Evolutionary conservation across 2,329 filamentous ascomycete species (phyloP).

Genomic region (Colletotrichum sp.): DNA sequence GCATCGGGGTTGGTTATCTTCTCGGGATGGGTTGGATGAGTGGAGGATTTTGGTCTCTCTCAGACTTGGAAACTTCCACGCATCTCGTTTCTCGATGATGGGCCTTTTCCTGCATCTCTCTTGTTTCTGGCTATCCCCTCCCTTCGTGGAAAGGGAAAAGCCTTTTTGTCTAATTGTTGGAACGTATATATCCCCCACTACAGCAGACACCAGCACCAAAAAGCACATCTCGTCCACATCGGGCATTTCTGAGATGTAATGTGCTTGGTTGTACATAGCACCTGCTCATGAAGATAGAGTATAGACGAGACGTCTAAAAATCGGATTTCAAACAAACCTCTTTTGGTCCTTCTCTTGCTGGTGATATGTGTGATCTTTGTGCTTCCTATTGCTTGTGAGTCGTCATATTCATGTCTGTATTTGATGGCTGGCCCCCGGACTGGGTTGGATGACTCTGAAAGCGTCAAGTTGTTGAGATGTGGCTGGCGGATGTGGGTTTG

Average conservation of each 20-base stretch:
- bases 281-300: conserved; percentile 13
- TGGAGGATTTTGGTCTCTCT: neutral
- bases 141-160: neutral
- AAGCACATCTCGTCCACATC: conserved; percentile 5
- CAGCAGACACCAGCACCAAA: neutral
- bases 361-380: neutral
- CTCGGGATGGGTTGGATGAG: neutral
- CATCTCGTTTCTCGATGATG: neutral
- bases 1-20: neutral
- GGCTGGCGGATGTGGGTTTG: neutral
- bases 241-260: conserved; percentile 9
- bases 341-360: neutral
- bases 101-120: neutral
- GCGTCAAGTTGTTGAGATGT: neutral
- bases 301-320: conserved; percentile 18
- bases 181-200: conserved; percentile 16
- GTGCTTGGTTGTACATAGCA: conserved; percentile 17
- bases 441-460: neutral
- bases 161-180: conserved; percentile 16
- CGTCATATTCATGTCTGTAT: neutral
- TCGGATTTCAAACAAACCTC: conserved; percentile 3
- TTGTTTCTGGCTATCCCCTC: neutral
- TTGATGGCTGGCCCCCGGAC: neutral
- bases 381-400: neutral
- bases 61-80: neutral